Base-by-base conservation (phyloP, 2,329 filamentous ascomycete genomes). In the Colletotrichum sp. region DNA sequence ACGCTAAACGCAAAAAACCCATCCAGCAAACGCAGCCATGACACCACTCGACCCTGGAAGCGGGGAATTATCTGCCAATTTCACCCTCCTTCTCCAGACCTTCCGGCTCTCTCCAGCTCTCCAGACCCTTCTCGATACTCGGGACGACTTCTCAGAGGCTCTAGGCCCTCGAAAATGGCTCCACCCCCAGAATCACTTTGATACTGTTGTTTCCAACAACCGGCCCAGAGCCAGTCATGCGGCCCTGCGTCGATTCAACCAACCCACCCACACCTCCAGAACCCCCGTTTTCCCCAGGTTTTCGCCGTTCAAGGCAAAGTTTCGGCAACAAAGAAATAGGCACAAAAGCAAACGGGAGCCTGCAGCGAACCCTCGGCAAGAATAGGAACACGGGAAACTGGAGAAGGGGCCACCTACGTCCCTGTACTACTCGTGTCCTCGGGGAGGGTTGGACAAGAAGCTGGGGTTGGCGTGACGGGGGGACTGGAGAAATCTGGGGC, bases 251-350 rank as follows among this genome's bases (percentile, higher is more conserved):
- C 28, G 2, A 38, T 62, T 32, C 52, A 58, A 48, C 58, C 43
- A 30, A 48, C 38, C 34, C 38, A 59, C 38, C 36, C 56, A 71
- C 30, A 48, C 69, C 24, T 21, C 48, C 48, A 58, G 26, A 69
- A n/a, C 28, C 43, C 65, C 71, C 52, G 65, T 21, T 75, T 76
- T 64, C 75, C 72, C 75, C 72, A 64, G 72, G n/a, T 72, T 76
- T 69, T 52, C 52, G 21, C 36, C 55, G 36, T 24, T 56, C 52
- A 58, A 21, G 61, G 34, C 21, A 59, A 52, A 58, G n/a, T 52
- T 43, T 62, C 24, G 69, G 21, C 43, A 69, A 59, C 71, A 52
- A 59, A 52, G 13, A 24, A 59, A 48, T 9, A 8, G 34, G 26
- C 30, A 21, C 5, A 32, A 58, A 43, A 36, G 21, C 48, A 18